A percentile compares a stretch with the other conserved stretches of the same genome.
phyloP scores from a whole-genome alignment of 2,329 filamentous ascomycete species.

The Colletotrichum sp. region DNA sequence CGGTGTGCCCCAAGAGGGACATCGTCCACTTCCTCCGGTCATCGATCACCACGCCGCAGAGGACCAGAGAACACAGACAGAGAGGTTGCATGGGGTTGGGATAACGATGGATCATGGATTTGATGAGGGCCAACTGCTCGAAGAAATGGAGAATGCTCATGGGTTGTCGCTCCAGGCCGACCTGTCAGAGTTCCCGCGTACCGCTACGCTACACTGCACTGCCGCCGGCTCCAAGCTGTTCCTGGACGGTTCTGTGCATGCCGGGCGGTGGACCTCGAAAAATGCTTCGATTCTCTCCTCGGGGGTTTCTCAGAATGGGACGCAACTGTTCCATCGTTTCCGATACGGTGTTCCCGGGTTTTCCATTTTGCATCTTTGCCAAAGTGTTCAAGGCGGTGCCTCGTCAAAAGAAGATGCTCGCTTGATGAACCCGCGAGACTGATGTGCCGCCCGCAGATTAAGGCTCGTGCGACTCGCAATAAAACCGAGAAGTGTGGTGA shows the following conservation, averaged over 20 bases:
- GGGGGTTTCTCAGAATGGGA: not conserved
- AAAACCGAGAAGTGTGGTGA: not conserved
- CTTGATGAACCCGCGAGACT: not conserved
- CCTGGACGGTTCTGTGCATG: not conserved
- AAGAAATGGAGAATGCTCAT: not conserved
- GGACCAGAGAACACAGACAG: not conserved
- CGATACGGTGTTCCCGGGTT: not conserved
- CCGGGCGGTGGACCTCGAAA: not conserved
- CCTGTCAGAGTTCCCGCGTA: not conserved
- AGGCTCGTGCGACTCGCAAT: not conserved
- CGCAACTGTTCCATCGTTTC: not conserved
- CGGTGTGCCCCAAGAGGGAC: not conserved
- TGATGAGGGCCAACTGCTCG: not conserved
- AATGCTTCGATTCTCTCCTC: not conserved
- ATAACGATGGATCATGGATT: not conserved
- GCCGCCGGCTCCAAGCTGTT: not conserved
- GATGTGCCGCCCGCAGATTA: not conserved
- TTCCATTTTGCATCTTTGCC: not conserved
- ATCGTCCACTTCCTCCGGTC: not conserved
- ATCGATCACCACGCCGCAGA: not conserved
- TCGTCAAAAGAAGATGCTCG: not conserved
- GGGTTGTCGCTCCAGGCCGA: not conserved
- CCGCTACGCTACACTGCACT: not conserved
- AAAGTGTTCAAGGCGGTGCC: not conserved
- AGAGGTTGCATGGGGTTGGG: not conserved